phyloP scores from a whole-genome alignment of 139 green algal species.

The Haematococcus sp. region DNA sequence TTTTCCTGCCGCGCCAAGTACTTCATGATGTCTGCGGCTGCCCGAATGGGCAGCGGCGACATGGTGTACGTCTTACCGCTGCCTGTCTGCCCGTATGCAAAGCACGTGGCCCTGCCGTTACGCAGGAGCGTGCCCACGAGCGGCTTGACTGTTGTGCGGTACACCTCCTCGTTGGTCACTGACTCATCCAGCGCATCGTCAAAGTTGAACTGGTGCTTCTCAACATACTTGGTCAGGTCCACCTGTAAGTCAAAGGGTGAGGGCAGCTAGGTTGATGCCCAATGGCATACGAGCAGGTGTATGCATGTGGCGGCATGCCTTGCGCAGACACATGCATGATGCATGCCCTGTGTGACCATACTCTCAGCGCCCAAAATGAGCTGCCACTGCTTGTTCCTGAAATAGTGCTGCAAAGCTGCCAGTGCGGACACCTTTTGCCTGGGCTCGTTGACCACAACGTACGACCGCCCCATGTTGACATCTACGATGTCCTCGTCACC shows the following conservation, averaged over 20 bases:
- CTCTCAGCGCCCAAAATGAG: too few species aligned
- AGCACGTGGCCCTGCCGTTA: constrained; percentile 87
- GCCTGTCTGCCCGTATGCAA: constrained; percentile 96
- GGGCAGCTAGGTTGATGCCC: background rate
- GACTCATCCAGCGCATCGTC: constrained; percentile 88
- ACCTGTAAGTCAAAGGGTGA: constrained; percentile 52
- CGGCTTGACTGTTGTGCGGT: constrained; percentile 82
- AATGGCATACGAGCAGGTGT: background rate
- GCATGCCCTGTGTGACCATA: too few species aligned
- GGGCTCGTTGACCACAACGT: constrained; percentile 84
- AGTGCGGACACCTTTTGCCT: constrained; percentile 51
- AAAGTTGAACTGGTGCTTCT: constrained; percentile 91
- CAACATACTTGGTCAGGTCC: constrained; percentile 87
- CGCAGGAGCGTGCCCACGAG: constrained; percentile 91
- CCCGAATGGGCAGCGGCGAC: constrained; percentile 87
- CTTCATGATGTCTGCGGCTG: constrained; percentile 83
- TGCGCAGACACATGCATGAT: too few species aligned
- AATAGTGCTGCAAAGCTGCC: too few species aligned
- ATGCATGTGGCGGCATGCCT: too few species aligned
- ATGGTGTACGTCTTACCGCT: constrained; percentile 98
- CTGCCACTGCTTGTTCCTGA: too few species aligned
- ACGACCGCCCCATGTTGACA: constrained; percentile 48
- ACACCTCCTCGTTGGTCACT: constrained; percentile 90
- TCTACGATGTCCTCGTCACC: constrained; percentile 90
- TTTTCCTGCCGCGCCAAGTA: constrained; percentile 59